A percentile compares a stretch with the other conserved stretches of the same genome.
phyloP scores from a whole-genome alignment of 2,329 filamentous ascomycete species.

The Fusarium neocosmosporiellum region DNA sequence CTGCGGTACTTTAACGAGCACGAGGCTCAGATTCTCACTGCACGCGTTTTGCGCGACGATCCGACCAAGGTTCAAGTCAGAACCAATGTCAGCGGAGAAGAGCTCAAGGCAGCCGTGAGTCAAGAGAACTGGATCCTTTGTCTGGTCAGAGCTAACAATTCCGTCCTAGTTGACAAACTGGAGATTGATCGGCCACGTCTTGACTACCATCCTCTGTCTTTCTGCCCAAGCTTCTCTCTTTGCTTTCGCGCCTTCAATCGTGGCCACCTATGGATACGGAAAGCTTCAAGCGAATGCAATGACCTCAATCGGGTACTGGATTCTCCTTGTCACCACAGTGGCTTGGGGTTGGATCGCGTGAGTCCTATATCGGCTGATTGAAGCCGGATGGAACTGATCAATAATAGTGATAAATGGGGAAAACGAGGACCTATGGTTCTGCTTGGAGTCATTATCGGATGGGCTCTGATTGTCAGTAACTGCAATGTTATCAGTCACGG shows the following conservation, averaged over 20 bases:
- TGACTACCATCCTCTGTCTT: background rate
- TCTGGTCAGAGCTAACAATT: background rate
- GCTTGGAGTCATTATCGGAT: background rate
- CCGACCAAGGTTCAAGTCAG: background rate
- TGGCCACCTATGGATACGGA: background rate
- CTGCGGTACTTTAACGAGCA: background rate
- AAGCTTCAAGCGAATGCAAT: background rate
- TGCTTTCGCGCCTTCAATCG: background rate
- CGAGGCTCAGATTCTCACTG: background rate
- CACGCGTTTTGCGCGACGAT: background rate
- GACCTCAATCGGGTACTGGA: background rate
- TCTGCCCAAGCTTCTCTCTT: background rate
- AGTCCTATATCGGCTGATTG: background rate
- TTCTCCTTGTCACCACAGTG: background rate
- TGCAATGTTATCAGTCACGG: background rate
- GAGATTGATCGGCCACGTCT: background rate
- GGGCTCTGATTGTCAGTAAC: background rate
- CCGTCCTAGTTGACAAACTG: background rate
- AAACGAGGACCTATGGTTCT: background rate
- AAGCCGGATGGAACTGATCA: background rate
- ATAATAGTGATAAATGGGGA: background rate
- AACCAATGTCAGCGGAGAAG: background rate
- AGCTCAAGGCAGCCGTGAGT: background rate
- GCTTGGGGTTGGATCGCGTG: background rate
- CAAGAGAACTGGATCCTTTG: background rate